Conservation (phyloP, 805 yeast species). For the Metschnikowia lochheadii region DNA sequence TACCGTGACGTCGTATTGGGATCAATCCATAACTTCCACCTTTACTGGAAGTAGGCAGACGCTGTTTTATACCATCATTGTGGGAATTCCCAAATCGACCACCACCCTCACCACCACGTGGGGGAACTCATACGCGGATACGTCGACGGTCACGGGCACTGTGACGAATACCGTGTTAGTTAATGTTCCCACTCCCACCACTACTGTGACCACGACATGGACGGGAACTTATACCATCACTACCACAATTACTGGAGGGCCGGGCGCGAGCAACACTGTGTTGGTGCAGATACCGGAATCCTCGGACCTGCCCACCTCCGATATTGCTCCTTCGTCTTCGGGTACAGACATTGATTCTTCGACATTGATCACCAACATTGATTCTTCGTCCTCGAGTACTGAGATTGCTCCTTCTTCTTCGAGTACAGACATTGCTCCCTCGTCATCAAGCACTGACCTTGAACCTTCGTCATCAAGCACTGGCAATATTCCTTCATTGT, state of each 20-base stretch:
- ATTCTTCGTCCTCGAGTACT: too few species aligned
- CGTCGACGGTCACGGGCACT: constrained; percentile 7
- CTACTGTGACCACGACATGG: not conserved
- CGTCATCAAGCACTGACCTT: too few species aligned
- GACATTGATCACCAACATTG: too few species aligned
- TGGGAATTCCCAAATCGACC: constrained; percentile 4
- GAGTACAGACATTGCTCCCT: too few species aligned
- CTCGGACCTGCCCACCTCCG: not conserved
- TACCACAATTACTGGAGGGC: constrained; percentile 2
- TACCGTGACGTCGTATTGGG: constrained; percentile 2
- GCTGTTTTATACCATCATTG: constrained; percentile 10
- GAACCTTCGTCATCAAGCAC: too few species aligned
- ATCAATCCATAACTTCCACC: not conserved
- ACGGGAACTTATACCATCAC: constrained; percentile 3
- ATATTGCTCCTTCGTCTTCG: not conserved
- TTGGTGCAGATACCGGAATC: constrained; percentile 8
- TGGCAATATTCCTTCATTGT: too few species aligned
- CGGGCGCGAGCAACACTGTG: constrained; percentile 8
- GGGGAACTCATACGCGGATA: not conserved
- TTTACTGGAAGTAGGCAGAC: constrained; percentile 1
- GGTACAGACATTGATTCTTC: too few species aligned
- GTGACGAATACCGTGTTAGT: constrained; percentile 4
- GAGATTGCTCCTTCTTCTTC: not conserved
- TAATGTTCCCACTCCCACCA: constrained; percentile 8
- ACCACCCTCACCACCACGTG: not conserved